Evolutionary conservation across 73 alveolate species (phyloP).

Genomic region (Stentor roeselii): DNA sequence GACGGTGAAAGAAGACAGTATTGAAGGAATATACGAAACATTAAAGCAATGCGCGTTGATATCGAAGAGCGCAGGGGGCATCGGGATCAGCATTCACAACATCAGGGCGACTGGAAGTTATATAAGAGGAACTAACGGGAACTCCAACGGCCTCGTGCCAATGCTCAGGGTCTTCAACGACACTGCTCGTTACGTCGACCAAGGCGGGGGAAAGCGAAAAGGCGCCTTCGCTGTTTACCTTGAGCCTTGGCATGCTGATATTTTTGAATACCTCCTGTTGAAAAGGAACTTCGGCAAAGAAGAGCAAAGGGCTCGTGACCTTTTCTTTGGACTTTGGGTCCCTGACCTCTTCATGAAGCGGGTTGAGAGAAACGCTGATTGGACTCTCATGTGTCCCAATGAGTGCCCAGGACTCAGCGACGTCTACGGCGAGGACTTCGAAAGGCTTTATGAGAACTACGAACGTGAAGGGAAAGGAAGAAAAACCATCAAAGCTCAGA

Average conservation of each 20-base stretch:
- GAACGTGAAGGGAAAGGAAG: constrained; percentile 80
- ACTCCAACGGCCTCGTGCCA: constrained; percentile 92
- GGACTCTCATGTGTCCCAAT: constrained; percentile 98
- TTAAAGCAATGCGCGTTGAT: constrained; percentile 82
- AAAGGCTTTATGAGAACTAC: constrained; percentile 63
- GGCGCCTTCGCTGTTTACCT: constrained; percentile 95
- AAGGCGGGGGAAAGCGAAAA: constrained; percentile 98
- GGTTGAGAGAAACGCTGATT: constrained; percentile 79
- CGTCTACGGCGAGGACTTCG: constrained; percentile 86
- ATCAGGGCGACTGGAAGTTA: constrained; percentile 86
- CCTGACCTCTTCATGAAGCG: constrained; percentile 94
- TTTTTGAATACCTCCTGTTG: constrained; percentile 80
- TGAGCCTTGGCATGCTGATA: constrained; percentile 99
- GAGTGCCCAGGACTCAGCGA: constrained; percentile 83
- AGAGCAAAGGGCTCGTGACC: constrained; percentile 92
- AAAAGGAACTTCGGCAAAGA: constrained; percentile 92
- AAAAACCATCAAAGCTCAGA: constrained; percentile 79
- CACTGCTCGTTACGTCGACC: constrained; percentile 92
- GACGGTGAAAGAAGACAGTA: constrained; percentile 81
- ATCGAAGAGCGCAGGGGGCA: constrained; percentile 94
- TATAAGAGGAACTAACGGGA: constrained; percentile 93
- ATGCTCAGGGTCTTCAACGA: constrained; percentile 95
- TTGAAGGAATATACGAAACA: constrained; percentile 90
- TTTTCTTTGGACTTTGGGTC: constrained; percentile 93
- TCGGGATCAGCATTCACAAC: constrained; percentile 86